A percentile compares a stretch with the other conserved stretches of the same genome.
Evolutionary conservation across 441 rosid species (phyloP).

Genomic region (Syzygium malaccense): DNA sequence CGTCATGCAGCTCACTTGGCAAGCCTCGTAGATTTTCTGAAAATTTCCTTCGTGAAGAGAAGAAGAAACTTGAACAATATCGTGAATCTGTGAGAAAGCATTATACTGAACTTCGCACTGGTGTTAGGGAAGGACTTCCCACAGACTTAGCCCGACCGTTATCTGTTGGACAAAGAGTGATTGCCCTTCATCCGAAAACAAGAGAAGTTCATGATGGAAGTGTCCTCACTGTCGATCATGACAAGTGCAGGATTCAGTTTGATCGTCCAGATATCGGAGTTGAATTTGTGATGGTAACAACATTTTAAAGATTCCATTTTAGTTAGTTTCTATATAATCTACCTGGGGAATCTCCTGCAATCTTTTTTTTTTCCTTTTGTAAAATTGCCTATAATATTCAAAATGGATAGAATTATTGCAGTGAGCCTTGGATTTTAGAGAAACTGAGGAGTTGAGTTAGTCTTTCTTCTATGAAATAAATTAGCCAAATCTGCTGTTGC

Average conservation of each 20-base stretch:
- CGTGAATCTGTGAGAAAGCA: constrained; percentile 90
- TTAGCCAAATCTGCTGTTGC: background rate
- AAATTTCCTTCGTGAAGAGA: constrained; percentile 69
- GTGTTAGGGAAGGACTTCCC: constrained; percentile 82
- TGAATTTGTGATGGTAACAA: constrained; percentile 77
- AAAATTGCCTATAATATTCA: background rate
- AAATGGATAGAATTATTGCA: background rate
- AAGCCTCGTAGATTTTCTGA: constrained; percentile 97
- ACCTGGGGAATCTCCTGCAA: background rate
- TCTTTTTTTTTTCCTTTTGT: background rate
- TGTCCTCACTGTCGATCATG: constrained; percentile 84
- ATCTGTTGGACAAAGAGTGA: constrained; percentile 83
- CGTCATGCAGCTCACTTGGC: constrained; percentile 85
- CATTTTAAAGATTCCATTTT: background rate
- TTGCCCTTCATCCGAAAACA: constrained; percentile 87
- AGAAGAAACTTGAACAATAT: constrained; percentile 74
- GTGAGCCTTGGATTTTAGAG: background rate
- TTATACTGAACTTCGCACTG: constrained; percentile 72
- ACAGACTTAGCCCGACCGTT: constrained; percentile 95
- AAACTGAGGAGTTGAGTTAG: background rate
- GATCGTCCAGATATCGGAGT: constrained; percentile 79
- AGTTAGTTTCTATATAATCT: background rate
- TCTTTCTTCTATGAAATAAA: background rate
- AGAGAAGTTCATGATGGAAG: constrained; percentile 90
- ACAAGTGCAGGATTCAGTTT: constrained; percentile 83